A percentile compares a stretch with the other conserved stretches of the same genome.
Conservation (phyloP, 2,329 filamentous ascomycete species). For the Thielaviopsis musarum region DNA sequence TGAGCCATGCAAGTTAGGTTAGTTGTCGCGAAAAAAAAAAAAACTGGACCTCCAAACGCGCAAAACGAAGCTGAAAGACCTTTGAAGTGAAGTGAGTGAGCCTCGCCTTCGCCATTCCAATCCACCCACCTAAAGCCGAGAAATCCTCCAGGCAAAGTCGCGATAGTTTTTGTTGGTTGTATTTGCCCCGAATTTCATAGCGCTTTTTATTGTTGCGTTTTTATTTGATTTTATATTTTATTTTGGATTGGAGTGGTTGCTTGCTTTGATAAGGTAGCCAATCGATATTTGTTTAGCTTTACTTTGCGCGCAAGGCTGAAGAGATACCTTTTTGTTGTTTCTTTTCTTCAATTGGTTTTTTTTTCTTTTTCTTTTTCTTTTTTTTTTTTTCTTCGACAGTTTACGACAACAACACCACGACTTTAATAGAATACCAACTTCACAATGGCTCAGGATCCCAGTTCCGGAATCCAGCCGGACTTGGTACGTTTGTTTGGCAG, state of each 20-base stretch:
- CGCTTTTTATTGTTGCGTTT: neutral
- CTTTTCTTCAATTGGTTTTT: neutral
- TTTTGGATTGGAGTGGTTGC: neutral
- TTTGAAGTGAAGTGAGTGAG: neutral
- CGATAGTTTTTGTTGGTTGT: neutral
- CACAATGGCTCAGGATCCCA: slow-evolving; percentile 27
- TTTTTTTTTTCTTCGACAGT: neutral
- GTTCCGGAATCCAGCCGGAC: slow-evolving; percentile 26
- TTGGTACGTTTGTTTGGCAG: slow-evolving; percentile 19
- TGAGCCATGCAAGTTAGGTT: neutral
- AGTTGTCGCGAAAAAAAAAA: slow-evolving; percentile 1
- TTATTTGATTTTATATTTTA: too few species aligned
- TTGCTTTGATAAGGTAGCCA: neutral
- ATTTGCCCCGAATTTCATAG: neutral
- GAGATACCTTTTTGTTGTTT: neutral
- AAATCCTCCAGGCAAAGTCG: neutral
- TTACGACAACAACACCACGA: neutral
- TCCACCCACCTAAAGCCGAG: neutral
- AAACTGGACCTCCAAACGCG: slow-evolving; percentile 1
- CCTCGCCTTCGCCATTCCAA: neutral
- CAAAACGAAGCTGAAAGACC: neutral
- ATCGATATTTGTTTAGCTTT: neutral
- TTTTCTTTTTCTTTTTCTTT: neutral
- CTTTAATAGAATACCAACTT: neutral
- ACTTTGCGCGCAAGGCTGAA: slow-evolving; percentile 5